Evolutionary conservation across 495 filamentous ascomycete genomes (phyloP).

Genomic region (Corynascus novoguineensis): DNA sequence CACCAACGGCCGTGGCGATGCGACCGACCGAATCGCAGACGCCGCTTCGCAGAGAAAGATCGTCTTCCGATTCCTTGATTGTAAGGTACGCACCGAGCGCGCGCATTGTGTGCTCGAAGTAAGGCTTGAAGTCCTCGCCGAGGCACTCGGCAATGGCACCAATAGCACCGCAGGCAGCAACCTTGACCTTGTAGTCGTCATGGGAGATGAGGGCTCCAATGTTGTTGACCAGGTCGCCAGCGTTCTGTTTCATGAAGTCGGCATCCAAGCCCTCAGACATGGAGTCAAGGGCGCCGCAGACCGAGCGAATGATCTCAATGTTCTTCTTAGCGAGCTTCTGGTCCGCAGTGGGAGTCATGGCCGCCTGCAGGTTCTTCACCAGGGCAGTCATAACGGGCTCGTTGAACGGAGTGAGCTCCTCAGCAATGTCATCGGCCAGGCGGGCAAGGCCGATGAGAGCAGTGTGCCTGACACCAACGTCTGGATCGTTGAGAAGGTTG

Average conservation of each 20-base stretch:
- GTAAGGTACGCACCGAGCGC: conserved; percentile 74
- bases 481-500: conserved; percentile 75
- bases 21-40: conserved; percentile 89
- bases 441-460: conserved; percentile 80
- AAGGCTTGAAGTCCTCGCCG: conserved; percentile 77
- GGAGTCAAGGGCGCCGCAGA: conserved; percentile 86
- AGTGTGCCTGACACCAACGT: conserved; percentile 75
- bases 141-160: conserved; percentile 83
- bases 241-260: conserved; percentile 74
- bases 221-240: conserved; percentile 73
- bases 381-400: conserved; percentile 73
- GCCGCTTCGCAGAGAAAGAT: conserved; percentile 81
- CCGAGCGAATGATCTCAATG: conserved; percentile 77
- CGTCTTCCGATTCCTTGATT: conserved; percentile 82
- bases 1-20: conserved; percentile 83
- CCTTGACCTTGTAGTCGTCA: conserved; percentile 84
- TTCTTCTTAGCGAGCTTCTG: conserved; percentile 59
- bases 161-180: conserved; percentile 78
- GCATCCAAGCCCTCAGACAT: conserved; percentile 84
- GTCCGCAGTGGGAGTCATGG: conserved; percentile 47
- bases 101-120: conserved; percentile 83
- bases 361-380: conserved; percentile 80
- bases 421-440: conserved; percentile 85
- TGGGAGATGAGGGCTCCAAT: conserved; percentile 75
- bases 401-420: conserved; percentile 80